Percentiles rank a stretch among this genome's conserved stretches.
Evolutionary conservation across 768 basidiomycete genomes (phyloP).

Genomic region (Trametes villosa): DNA sequence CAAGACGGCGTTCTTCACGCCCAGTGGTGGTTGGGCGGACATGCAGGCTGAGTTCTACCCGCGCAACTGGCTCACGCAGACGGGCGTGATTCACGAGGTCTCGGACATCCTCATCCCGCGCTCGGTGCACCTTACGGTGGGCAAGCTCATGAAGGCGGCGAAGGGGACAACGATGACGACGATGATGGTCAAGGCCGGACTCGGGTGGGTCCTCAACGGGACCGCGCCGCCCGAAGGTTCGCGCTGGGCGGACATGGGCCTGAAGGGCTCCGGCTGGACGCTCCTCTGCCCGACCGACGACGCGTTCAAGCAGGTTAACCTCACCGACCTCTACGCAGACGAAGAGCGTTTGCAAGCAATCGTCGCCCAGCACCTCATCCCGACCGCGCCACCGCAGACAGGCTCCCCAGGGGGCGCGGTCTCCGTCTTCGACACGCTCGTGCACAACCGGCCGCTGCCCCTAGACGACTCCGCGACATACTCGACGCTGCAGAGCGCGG

Average conservation of each 20-base stretch:
- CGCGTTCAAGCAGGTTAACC: constrained; percentile 86
- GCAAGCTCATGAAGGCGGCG: constrained; percentile 89
- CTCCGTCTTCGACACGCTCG: constrained; percentile 40
- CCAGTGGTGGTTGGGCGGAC: constrained; percentile 81
- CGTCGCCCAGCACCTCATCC: constrained; percentile 79
- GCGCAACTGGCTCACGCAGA: constrained; percentile 78
- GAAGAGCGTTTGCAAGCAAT: constrained; percentile 55
- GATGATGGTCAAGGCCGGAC: constrained; percentile 79
- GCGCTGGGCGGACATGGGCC: constrained; percentile 57
- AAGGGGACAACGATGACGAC: constrained; percentile 89
- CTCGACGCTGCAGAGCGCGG: constrained; percentile 72
- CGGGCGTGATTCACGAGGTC: constrained; percentile 90
- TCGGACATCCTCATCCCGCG: constrained; percentile 87
- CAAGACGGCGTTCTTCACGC: constrained; percentile 48
- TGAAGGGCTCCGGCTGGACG: constrained; percentile 74
- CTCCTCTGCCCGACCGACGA: constrained; percentile 90
- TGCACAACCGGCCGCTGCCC: constrained; percentile 73
- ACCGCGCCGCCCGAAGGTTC: constrained; percentile 75
- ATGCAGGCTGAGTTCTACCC: constrained; percentile 63
- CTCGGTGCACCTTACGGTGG: constrained; percentile 81
- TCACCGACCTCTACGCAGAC: constrained; percentile 72
- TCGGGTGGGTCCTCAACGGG: constrained; percentile 92
- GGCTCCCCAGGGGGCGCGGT: constrained; percentile 28
- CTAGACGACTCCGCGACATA: constrained; percentile 76
- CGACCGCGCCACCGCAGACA: constrained; percentile 37